Base-by-base conservation (phyloP, 129 eudicot genomes). In the Centella asiatica region DNA sequence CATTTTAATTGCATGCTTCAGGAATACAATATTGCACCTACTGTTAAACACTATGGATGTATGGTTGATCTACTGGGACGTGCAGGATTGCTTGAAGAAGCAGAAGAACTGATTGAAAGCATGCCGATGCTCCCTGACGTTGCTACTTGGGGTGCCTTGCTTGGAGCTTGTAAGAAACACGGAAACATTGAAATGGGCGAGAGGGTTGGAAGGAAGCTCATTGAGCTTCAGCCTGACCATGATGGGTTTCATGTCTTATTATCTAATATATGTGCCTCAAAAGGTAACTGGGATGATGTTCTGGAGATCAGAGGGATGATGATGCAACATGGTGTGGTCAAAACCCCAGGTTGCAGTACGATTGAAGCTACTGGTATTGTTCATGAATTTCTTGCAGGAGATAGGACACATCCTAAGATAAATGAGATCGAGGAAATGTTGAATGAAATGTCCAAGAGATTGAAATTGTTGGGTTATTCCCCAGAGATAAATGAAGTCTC, bases 1-100 rank as follows among this genome's bases (percentile, higher is more conserved):
- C 53, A 47, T 25, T 47, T 47, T 20, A 13, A 47, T 17, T 17
- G 24, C 53, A 47, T 47, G 53, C n/a, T 47, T 3, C 53, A 47
- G 26, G 20, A 47, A 47, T 25, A 47, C 2, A 25, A 22, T 2
- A 47, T 47, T 47, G 53, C 24, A n/a, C 53, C 53, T 10, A 45
- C 15, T n/a, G n/a, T 45, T 17, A 45, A 45, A 18, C 50, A 45
- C n/a, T 45, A 17, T 45, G 20, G 24, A 17, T 47, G 53, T 47
- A 47, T 47, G 53, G 53, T 47, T 47, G 53, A 47, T 47, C 53
- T 47, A 47, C 53, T 47, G n/a, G 53, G 53, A 20, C 53, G 53
- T 47, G 53, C 27, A 17, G 53, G 53, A n/a, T 47, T 47, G 53
- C 53, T 47, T 0, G 20, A 47, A 47, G 53, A 47, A 47, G 53